Conservation (phyloP, 306 rosid species). For the Trichosanthes truncata region DNA sequence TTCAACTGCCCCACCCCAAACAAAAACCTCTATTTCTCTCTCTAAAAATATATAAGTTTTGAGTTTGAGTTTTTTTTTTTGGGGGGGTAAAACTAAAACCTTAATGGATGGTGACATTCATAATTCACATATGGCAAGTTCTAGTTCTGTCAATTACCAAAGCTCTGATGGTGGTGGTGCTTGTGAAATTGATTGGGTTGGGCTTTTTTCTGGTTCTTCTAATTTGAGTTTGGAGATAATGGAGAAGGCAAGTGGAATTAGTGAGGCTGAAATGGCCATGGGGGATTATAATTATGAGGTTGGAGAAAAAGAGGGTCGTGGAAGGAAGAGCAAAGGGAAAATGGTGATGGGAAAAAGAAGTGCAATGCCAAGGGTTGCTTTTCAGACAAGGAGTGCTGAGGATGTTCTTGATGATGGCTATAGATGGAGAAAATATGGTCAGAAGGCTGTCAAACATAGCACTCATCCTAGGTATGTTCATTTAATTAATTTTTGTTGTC, state of each 20-base stretch:
- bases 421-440: slow-evolving; percentile 9
- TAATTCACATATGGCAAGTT: neutral
- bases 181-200: neutral
- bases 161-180: neutral
- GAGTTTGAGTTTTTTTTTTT: neutral
- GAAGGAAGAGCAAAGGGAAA: neutral
- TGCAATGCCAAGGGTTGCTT: slow-evolving; percentile 4
- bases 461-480: neutral
- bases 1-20: slow-evolving; percentile 10
- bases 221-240: neutral
- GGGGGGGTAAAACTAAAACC: neutral
- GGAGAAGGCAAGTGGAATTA: neutral
- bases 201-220: neutral
- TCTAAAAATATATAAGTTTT: neutral
- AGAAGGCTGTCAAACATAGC: slow-evolving; percentile 7
- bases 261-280: neutral
- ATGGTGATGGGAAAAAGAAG: neutral
- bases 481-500: neutral
- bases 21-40: neutral
- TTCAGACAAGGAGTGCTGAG: neutral
- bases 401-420: slow-evolving; percentile 12
- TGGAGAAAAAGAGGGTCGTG: neutral
- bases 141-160: neutral
- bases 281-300: neutral
- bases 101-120: neutral